A percentile compares a stretch with the other conserved stretches of the same genome.
Conservation (phyloP, 345 rosid species). For the Citrus cavaleriei region DNA sequence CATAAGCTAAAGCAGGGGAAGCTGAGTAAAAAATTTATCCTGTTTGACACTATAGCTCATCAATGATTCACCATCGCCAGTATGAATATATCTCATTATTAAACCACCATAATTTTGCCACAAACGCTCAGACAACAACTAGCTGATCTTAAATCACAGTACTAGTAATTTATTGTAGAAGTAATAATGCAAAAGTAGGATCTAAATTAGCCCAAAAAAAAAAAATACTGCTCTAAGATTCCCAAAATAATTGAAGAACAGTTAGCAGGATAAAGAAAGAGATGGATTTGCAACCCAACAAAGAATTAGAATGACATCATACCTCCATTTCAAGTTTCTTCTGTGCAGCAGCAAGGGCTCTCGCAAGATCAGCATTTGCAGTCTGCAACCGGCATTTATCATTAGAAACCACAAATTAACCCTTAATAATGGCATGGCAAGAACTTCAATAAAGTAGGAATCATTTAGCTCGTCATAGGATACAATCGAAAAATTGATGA, state of each 20-base stretch:
- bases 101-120: not conserved
- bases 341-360: constrained; percentile 72
- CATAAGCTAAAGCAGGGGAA: not conserved
- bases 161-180: not conserved
- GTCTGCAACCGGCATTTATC: constrained; percentile 52
- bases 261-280: constrained; percentile 3
- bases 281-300: not conserved
- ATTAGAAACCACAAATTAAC: constrained; percentile 24
- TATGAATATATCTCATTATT: not conserved
- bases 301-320: constrained; percentile 24
- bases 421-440: constrained; percentile 3
- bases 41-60: not conserved
- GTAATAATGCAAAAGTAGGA: not conserved
- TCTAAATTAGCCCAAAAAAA: not conserved
- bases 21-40: not conserved
- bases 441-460: constrained; percentile 4
- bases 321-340: constrained; percentile 90
- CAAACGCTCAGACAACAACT: not conserved
- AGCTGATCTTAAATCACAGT: not conserved
- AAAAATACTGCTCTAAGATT: not conserved
- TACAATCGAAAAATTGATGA: not conserved
- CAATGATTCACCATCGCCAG: not conserved
- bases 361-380: constrained; percentile 84
- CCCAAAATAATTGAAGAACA: not conserved
- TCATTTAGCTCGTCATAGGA: not conserved